phyloP scores from a whole-genome alignment of 192 early-diverging fungal genomes.

The Coemansia sp. region DNA sequence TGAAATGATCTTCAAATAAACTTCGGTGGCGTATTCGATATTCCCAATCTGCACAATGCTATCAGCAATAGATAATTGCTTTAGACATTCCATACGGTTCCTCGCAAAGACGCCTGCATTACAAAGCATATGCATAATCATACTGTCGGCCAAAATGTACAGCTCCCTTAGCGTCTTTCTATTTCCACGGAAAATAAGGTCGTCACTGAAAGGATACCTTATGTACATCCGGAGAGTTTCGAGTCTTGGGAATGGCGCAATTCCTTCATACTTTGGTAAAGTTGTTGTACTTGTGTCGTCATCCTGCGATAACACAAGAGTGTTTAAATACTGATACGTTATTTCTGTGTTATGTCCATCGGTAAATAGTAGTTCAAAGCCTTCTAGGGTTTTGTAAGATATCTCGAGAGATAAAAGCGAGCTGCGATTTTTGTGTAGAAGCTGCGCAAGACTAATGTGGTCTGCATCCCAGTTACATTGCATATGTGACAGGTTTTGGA shows the following conservation, averaged over 20 bases:
- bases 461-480: constrained; percentile 4
- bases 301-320: not conserved
- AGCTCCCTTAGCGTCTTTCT: constrained; percentile 3
- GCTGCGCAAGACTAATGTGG: not conserved
- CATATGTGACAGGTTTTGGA: not conserved
- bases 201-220: constrained; percentile 8
- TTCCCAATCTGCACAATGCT: not conserved
- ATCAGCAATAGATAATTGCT: not conserved
- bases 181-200: constrained; percentile 7
- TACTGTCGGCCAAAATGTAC: not conserved
- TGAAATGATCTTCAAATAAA: constrained; percentile 1
- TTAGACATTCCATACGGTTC: not conserved
- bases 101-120: not conserved
- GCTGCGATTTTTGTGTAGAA: constrained; percentile 4
- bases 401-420: constrained; percentile 2
- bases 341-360: not conserved
- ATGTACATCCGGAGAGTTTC: not conserved
- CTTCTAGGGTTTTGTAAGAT: not conserved
- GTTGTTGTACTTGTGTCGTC: not conserved
- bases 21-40: not conserved
- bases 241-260: constrained; percentile 4
- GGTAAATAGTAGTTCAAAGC: constrained; percentile 1
- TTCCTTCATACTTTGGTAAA: constrained; percentile 5
- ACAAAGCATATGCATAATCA: not conserved
- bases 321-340: not conserved